Base-by-base conservation (phyloP, 2,329 filamentous ascomycete species). In the Alternaria sp. region DNA sequence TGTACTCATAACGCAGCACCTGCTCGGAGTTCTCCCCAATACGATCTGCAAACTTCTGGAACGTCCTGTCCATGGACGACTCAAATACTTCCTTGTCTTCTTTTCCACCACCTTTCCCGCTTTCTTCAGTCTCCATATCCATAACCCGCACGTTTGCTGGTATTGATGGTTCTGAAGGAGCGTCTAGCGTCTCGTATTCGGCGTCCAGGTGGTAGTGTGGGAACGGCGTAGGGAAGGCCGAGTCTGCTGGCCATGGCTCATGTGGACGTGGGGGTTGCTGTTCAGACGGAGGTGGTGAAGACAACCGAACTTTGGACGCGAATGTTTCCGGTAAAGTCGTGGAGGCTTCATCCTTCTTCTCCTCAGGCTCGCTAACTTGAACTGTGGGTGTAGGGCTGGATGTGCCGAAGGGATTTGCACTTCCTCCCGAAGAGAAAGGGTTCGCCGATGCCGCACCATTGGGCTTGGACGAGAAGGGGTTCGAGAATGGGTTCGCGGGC, bases 161-260 rank as follows among this genome's bases (percentile, higher is more conserved):
- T 43, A 85, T 84, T 30, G 80, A 79, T 0, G 86, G 85, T 3
- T 70, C 79, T 9, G 79, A 79, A 67, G 88, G 74, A 18, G 79
- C 76, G 63, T 92, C 92, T 26, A 98, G 86, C 4, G 91, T 91
- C 79, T 99, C 95, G 80, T 92, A 96, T 73, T 97, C 94, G 52
- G 94, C 94, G 69, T 98, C 95, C 51, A 90, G 84, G 81, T 93
- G 92, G 74, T 90, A 91, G 30, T 86, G 81, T 0, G 92, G 90
- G 79, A 94, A 98, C 0, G 93, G 83, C 1, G 83, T 62, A 0
- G 92, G 91, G 67, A 91, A 89, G 0, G 84, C 80, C 2, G 87
- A 83, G 39, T 83, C 80, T 12, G 85, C 75, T 0, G 94, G 94
- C 94, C 94, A 98, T 8, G 92, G 90, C 67, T 93, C 87, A 1